Base-by-base conservation (phyloP, 2,329 filamentous ascomycete genomes). In the Metarhizium anisopliae region DNA sequence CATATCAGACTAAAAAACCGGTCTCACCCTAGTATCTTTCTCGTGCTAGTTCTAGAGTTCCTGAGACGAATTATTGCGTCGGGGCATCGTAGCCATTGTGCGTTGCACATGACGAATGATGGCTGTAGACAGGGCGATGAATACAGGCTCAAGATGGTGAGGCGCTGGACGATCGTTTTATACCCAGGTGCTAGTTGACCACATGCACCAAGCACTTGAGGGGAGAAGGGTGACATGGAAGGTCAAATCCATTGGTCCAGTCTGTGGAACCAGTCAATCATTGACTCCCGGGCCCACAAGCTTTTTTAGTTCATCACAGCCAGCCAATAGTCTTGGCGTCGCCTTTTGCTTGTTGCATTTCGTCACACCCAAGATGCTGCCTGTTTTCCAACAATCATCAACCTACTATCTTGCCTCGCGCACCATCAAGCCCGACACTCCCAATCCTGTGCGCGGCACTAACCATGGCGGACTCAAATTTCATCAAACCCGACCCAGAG, bases 401-500 rank as follows among this genome's bases (percentile, higher is more conserved):
- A 29, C 45, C 25, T 45, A 6, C n/a, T 2, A 6, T n/a, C 18
- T 30, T 0, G 45, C 45, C 25, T 49, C 45, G 45, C 45, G 20
- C 25, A 49, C 25, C 25, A 45, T 49, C 25, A 29, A 45, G 18
- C 20, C 7, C 20, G 25, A 30, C 20, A 29, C 25, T 49, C 25
- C 45, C 20, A n/a, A 49, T 16, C 20, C 40, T 32, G 32, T 32
- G 38, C 20, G 5, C 38, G n/a, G 25, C 45, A 29, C 20, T 47
- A 59, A 59, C 55, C 56, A 72, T 72, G 70, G 59, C 67, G 49
- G 69, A 71, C 57, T 55, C 67, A n/a, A 56, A 55, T 8, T 62
- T 64, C 55, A 72, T 81, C 66, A 81, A 82, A 68, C 67, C 74
- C 4, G 79, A 82, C 57, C 74, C 75, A 10, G 76, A 78, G 47